Evolutionary conservation across 805 yeast genomes (phyloP).

Genomic region (Teunomyces gatunensis): DNA sequence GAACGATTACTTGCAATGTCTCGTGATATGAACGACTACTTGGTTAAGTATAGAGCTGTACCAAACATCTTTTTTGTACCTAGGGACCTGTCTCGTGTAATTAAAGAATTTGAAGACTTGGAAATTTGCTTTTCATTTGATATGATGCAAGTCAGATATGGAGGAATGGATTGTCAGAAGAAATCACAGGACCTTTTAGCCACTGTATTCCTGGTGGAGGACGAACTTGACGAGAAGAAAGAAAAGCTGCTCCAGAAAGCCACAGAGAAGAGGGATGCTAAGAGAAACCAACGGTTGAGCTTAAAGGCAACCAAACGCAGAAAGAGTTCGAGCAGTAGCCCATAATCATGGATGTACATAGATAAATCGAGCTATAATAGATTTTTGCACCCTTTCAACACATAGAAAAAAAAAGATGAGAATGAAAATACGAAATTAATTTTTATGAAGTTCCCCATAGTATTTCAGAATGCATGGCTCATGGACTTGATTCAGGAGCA

Average conservation of each 20-base stretch:
- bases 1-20: slow-evolving; percentile 22
- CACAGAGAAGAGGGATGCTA: slow-evolving; percentile 35
- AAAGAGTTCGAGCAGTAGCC: slow-evolving; percentile 8
- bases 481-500: slow-evolving; percentile 8
- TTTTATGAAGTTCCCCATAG: slow-evolving; percentile 15
- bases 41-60: slow-evolving; percentile 18
- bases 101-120: slow-evolving; percentile 25
- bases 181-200: slow-evolving; percentile 22
- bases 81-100: slow-evolving; percentile 5
- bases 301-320: slow-evolving; percentile 17
- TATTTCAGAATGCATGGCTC: slow-evolving; percentile 28
- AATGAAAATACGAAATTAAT: not conserved
- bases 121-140: slow-evolving; percentile 42
- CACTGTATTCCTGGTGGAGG: slow-evolving; percentile 24
- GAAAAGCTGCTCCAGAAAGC: slow-evolving; percentile 24
- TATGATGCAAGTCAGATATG: slow-evolving; percentile 31
- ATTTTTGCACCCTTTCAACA: not conserved
- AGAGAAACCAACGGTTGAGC: slow-evolving; percentile 28
- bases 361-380: not conserved
- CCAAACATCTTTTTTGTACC: slow-evolving; percentile 25
- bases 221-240: slow-evolving; percentile 11
- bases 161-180: slow-evolving; percentile 26
- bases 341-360: not conserved
- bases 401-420: not conserved
- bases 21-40: slow-evolving; percentile 25